These are phyloP conservation scores for Porodaedalea pini DNA, from an alignment of 1,284 basidiomycete genomes.

Conservation along the genomic window DNA sequence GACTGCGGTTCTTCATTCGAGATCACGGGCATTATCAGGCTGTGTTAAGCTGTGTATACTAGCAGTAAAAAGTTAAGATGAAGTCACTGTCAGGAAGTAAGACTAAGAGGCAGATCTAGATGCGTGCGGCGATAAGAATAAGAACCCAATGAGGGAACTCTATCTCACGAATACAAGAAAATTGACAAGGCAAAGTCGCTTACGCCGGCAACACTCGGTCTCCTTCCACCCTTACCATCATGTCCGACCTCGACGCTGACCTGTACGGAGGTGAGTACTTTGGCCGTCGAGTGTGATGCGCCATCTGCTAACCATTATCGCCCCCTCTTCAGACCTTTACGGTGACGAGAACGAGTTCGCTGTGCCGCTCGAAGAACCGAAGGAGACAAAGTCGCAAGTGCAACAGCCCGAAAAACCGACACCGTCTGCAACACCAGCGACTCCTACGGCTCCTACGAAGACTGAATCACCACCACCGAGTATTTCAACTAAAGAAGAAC, in stretches of 20 bases:
- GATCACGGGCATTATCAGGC: neutral
- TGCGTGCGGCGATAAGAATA: no score
- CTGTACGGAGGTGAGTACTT: constrained; percentile 67
- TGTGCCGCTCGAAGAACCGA: constrained; percentile 35
- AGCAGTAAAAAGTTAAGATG: neutral
- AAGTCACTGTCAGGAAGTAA: neutral
- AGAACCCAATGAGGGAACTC: neutral
- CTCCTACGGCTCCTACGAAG: constrained; percentile 26
- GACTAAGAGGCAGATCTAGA: no score
- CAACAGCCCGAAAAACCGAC: constrained; percentile 7
- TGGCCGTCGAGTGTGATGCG: neutral
- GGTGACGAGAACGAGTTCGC: constrained; percentile 66
- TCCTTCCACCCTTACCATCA: constrained; percentile 24
- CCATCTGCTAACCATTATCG: neutral
- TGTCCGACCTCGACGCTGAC: constrained; percentile 81
- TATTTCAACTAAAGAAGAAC: constrained; percentile 20
- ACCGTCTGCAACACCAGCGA: neutral
- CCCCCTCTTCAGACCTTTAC: constrained; percentile 68
- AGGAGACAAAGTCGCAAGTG: constrained; percentile 21
- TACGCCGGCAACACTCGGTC: neutral
- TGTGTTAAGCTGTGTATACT: neutral
- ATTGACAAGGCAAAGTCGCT: neutral
- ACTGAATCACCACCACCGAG: constrained; percentile 23
- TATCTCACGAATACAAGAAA: neutral
- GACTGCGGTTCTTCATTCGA: neutral